A percentile compares a stretch with the other conserved stretches of the same genome.
Evolutionary conservation across 2,329 filamentous ascomycete genomes (phyloP).

Genomic region (Aspergillus cejpii): DNA sequence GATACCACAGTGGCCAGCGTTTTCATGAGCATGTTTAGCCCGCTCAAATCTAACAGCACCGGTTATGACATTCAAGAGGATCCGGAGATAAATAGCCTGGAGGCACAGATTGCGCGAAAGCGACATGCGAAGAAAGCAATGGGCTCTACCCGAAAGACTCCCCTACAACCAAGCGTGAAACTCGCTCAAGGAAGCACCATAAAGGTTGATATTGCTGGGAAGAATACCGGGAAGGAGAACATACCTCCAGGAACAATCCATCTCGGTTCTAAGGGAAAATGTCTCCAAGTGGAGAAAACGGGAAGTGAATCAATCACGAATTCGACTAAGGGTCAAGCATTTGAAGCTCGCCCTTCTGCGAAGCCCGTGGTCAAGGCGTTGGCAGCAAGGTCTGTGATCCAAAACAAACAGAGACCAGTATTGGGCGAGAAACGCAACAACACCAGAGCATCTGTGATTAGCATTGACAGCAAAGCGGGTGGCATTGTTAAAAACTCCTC

Average conservation of each 20-base stretch:
- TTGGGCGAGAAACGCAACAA: conserved; percentile 14
- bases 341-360: background rate
- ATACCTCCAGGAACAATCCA: conserved; percentile 45
- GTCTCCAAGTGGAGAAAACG: conserved; percentile 10
- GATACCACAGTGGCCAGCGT: conserved; percentile 38
- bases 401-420: conserved; percentile 3
- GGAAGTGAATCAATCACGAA: conserved; percentile 24
- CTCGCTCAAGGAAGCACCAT: conserved; percentile 38
- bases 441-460: conserved; percentile 1
- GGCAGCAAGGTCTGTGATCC: conserved; percentile 6
- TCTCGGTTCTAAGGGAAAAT: conserved; percentile 16
- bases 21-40: conserved; percentile 42
- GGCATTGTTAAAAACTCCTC: background rate
- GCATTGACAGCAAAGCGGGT: background rate
- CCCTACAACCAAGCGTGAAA: conserved; percentile 42
- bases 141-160: conserved; percentile 32
- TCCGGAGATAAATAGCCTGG: conserved; percentile 28
- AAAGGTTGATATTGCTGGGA: conserved; percentile 45
- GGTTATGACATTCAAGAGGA: conserved; percentile 11
- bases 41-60: conserved; percentile 26
- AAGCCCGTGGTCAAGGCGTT: conserved; percentile 5
- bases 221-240: conserved; percentile 57
- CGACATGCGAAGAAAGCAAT: conserved; percentile 23
- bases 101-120: conserved; percentile 31
- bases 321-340: conserved; percentile 1